Evolutionary conservation across 164 flowering plant genomes (phyloP), one percentile per base, ranked within the genome.

Genomic region (Houttuynia cordata): DNA sequence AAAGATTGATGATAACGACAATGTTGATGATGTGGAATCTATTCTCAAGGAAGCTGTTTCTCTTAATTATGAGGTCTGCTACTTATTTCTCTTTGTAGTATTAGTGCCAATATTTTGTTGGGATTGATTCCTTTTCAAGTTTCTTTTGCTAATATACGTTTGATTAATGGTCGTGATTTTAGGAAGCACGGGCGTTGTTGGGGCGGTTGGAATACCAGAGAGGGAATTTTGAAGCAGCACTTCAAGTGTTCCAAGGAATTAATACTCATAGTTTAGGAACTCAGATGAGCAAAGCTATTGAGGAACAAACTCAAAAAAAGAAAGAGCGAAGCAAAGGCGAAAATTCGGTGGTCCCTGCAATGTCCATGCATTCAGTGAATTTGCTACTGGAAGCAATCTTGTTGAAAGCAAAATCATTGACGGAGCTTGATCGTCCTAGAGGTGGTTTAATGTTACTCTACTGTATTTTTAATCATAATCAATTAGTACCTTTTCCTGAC

Each of bases 331-430:
- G 79, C 4, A 89, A 81, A 73, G 70, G 74, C 8, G 84, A 81
- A 30, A 67, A 42, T 45, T 47, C 73, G 51, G 77, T 71, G 54
- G 51, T 67, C 6, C 72, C 74, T 66, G 70, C 78, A 42, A 86
- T 93, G 99, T 90, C 99, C 0, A 76, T 91, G 88, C 99, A 87
- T 66, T 93, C 99, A 0, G 96, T 93, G 64, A 90, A 96, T 74
- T 71, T 93, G 22, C 84, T 93, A 55, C 78, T 88, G 52, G 99
- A 93, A 76, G 99, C 99, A 67, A 78, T 88, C 56, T 69, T 87
- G 25, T 92, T 93, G 21, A 93, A 93, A 74, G 83, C 96, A 18
- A 86, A 79, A 73, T 85, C 96, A 56, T 57, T 93, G 62, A 83
- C 75, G 64, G 83, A 77, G 60, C 96, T 93, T 61, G 91, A 88